Conservation (phyloP, 495 filamentous ascomycete species). For the Xylaria curta region DNA sequence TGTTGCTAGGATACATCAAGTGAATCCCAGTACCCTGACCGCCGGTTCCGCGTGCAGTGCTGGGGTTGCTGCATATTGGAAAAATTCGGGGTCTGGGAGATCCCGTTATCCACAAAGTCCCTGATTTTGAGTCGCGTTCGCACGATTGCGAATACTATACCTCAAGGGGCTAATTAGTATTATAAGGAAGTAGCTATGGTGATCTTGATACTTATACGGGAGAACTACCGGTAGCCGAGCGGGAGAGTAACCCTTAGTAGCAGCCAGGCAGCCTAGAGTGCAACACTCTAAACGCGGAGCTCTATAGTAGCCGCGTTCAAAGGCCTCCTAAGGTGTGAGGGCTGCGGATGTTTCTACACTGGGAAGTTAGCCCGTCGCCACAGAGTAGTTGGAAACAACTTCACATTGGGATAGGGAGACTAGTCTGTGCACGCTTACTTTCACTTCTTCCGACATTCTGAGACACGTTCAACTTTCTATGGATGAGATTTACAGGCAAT, state of each 20-base stretch:
- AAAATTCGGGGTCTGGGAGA: conserved; percentile 4
- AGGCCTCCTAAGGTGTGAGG: background rate
- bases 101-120: conserved; percentile 9
- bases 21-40: background rate
- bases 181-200: background rate
- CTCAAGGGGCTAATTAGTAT: conserved; percentile 7
- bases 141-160: background rate
- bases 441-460: background rate
- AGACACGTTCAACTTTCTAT: background rate
- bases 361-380: background rate
- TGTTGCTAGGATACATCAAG: background rate
- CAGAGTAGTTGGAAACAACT: background rate
- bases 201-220: background rate
- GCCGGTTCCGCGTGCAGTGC: background rate
- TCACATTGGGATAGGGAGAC: background rate
- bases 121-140: background rate
- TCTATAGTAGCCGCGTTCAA: background rate
- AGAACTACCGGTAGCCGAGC: background rate
- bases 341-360: background rate
- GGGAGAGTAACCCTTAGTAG: conserved; percentile 8
- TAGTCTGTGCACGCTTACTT: background rate
- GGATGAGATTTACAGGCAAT: background rate
- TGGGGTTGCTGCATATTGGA: background rate
- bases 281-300: background rate
- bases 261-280: background rate